Percentiles rank a stretch among this genome's conserved stretches.
These are phyloP conservation scores for Colletotrichum filicis DNA, from an alignment of 2,329 filamentous ascomycete species.

Conservation along the genomic window DNA sequence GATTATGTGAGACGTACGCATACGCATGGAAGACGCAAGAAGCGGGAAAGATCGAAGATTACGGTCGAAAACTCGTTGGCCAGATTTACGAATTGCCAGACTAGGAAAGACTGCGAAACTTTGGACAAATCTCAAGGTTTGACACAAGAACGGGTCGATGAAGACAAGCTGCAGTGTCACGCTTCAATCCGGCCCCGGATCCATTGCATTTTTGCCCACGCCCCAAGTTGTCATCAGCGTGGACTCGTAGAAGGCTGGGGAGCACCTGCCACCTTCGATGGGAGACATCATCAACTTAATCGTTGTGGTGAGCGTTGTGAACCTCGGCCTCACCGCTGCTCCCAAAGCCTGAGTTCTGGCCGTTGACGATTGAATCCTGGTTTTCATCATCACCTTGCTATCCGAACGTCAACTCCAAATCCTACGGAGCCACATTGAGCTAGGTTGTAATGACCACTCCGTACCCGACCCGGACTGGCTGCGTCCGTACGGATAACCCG, in stretches of 20 bases:
- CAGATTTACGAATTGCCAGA: slow-evolving; percentile 25
- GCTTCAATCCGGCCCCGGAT: not conserved
- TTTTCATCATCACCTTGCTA: not conserved
- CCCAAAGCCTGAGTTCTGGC: not conserved
- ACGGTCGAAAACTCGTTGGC: slow-evolving; percentile 8
- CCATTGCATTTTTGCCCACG: not conserved
- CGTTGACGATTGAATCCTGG: not conserved
- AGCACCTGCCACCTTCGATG: not conserved
- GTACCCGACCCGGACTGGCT: not conserved
- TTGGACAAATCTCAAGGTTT: not conserved
- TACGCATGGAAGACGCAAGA: not conserved
- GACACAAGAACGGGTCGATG: not conserved
- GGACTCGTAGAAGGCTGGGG: not conserved
- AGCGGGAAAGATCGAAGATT: slow-evolving; percentile 12
- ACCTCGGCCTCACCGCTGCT: not conserved
- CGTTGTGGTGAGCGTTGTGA: not conserved
- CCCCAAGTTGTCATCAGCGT: not conserved
- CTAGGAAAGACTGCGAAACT: slow-evolving; percentile 2
- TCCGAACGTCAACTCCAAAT: not conserved
- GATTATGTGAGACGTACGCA: slow-evolving; percentile 21
- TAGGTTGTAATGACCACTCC: not conserved
- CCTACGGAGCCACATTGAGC: not conserved
- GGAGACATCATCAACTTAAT: not conserved
- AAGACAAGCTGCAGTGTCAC: not conserved
- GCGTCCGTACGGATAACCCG: not conserved